Evolutionary conservation across 257 asterid species (phyloP).

Genomic region (Solanum raphanifolium): DNA sequence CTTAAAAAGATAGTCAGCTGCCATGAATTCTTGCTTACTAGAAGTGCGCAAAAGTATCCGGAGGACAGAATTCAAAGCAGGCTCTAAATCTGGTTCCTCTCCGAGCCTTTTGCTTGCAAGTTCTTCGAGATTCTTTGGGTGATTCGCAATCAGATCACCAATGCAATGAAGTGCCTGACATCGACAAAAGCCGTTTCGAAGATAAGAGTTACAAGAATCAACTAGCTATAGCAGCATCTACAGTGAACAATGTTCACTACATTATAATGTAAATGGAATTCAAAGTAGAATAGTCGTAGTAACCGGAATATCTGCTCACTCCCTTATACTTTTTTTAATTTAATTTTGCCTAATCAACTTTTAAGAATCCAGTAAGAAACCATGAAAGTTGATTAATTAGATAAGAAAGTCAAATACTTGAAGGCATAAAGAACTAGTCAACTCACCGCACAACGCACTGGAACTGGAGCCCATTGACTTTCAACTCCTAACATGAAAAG

Average conservation of each 20-base stretch:
- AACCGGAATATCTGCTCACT: background rate
- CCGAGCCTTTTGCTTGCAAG: slow-evolving; percentile 82
- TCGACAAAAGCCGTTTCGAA: background rate
- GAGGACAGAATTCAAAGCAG: slow-evolving; percentile 76
- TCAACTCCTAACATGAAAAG: slow-evolving; percentile 90
- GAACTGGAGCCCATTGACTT: slow-evolving; percentile 96
- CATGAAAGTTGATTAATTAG: background rate
- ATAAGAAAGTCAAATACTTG: background rate
- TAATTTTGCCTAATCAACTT: background rate
- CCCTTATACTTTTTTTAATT: background rate
- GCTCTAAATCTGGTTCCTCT: slow-evolving; percentile 75
- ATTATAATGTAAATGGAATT: background rate
- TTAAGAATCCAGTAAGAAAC: background rate
- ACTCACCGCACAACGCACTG: slow-evolving; percentile 83
- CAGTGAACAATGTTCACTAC: background rate
- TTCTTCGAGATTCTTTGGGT: slow-evolving; percentile 67
- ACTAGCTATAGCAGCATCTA: background rate
- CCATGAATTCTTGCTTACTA: slow-evolving; percentile 73
- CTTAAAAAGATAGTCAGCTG: slow-evolving; percentile 81
- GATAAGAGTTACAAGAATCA: background rate
- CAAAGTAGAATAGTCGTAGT: background rate
- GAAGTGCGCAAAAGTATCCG: slow-evolving; percentile 72
- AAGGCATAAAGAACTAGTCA: slow-evolving; percentile 4
- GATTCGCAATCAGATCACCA: slow-evolving; percentile 62
- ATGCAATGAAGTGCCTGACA: slow-evolving; percentile 79